Evolutionary conservation across 2,329 filamentous ascomycete species (phyloP), one percentile per base, ranked within the genome.

Genomic region (Aspergillus tubingensis): DNA sequence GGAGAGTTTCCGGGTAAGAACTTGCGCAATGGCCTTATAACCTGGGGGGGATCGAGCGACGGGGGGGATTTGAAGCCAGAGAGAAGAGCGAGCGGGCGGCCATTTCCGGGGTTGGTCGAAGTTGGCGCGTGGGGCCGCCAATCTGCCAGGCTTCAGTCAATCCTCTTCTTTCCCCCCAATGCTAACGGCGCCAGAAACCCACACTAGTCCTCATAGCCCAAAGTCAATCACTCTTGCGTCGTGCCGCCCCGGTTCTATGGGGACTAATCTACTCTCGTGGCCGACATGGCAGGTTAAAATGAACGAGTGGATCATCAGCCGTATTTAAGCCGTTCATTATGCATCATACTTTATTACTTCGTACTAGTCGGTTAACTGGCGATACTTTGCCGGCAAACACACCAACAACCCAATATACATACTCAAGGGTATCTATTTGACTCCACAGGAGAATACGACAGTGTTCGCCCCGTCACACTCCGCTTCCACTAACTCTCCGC

Each of bases 401-500:
- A 36, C 32, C 5, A 15, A 36, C 11, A 11, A 15, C 32, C 32
- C 32, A 36, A 13, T 11, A 36, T 36, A 36, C 32, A 36, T 5
- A 36, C 32, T 52, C 27, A 52, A 52, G 27, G 32, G 27, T 52
- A 52, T 54, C 52, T 54, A 21, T 44, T 36, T 54, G 11, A 38
- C 38, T 54, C 41, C 27, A 43, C 52, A 30, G 32, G 25, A 30
- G 25, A 30, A 54, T 54, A 19, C 38, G n/a, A 30, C 13, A 32
- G 15, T 5, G 11, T 11, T 15, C 13, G 15, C n/a, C 39, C 39
- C 25, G n/a, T 70, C 63, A 76, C 51, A 59, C 63, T 39, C 71
- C 71, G 57, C 74, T 73, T 6, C 75, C 75, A 56, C 74, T 74
- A 5, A 77, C 78, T 62, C 80, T 79, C 70, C 82, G 84, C 86